phyloP scores from a whole-genome alignment of 768 basidiomycete genomes.

The Kwoniella dejecticola region DNA sequence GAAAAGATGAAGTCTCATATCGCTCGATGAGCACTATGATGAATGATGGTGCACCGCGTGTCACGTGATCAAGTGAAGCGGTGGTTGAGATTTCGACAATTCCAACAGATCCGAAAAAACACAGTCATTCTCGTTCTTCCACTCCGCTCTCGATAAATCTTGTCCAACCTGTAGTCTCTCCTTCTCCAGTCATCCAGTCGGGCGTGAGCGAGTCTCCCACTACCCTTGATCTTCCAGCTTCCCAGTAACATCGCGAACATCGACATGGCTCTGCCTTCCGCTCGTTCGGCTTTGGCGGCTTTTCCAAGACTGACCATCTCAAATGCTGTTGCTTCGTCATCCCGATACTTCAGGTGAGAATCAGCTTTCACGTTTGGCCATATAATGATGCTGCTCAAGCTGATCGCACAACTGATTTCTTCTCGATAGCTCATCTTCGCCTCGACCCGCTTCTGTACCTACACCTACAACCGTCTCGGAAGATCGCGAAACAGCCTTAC shows the following conservation, averaged over 20 bases:
- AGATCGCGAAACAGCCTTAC: constrained; percentile 7
- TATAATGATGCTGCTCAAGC: no score
- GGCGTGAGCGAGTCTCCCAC: background rate
- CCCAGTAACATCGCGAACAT: background rate
- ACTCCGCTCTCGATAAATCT: background rate
- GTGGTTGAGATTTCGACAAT: background rate
- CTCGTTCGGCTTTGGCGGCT: constrained; percentile 8
- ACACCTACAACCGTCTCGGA: constrained; percentile 1
- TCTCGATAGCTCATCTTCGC: constrained; percentile 5
- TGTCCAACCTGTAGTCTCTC: background rate
- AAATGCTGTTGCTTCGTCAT: constrained; percentile 25
- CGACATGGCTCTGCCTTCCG: constrained; percentile 11
- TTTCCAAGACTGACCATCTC: constrained; percentile 4
- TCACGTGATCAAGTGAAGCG: no score
- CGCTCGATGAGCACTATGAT: no score
- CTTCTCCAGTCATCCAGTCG: background rate
- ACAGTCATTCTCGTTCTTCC: background rate
- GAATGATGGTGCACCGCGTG: no score
- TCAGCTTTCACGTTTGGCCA: background rate
- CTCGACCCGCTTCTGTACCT: constrained; percentile 13
- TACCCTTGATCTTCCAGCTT: no score
- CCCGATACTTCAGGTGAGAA: constrained; percentile 19
- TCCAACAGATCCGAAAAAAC: background rate
- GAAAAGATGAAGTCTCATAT: no score
- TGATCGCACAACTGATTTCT: no score